Evolutionary conservation across 202 grass and related monocot species (phyloP).

Genomic region (Schoenoplectus tabernaemontani): DNA sequence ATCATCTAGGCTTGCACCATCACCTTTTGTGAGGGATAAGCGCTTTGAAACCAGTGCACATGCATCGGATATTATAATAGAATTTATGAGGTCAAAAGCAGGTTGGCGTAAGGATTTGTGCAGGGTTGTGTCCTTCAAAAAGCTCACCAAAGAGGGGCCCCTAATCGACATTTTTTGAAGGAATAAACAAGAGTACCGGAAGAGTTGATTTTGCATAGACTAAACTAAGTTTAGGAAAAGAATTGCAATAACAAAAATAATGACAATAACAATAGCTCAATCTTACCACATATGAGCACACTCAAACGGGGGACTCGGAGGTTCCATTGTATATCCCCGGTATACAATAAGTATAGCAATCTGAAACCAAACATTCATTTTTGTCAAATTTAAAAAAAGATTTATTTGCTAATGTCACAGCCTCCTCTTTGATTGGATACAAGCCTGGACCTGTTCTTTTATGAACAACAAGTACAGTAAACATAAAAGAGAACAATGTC

Average conservation of each 20-base stretch:
- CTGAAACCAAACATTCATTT: constrained; percentile 39
- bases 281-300: constrained; percentile 99
- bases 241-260: background rate
- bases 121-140: constrained; percentile 63
- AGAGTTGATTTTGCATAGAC: background rate
- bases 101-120: constrained; percentile 90
- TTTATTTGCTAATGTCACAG: background rate
- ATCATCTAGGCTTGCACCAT: constrained; percentile 35
- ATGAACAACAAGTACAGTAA: background rate
- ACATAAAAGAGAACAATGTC: background rate
- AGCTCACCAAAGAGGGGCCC: constrained; percentile 84
- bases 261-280: constrained; percentile 18
- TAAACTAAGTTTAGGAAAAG: background rate
- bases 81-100: constrained; percentile 90
- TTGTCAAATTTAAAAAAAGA: background rate
- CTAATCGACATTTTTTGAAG: constrained; percentile 43
- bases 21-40: constrained; percentile 25
- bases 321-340: constrained; percentile 87
- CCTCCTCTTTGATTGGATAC: background rate
- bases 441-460: background rate
- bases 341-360: constrained; percentile 94
- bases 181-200: constrained; percentile 28
- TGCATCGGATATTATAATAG: constrained; percentile 86
- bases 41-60: constrained; percentile 84
- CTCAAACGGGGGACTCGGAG: constrained; percentile 82